Evolutionary conservation across 1,284 basidiomycete genomes (phyloP), one percentile per base, ranked within the genome.

Genomic region (Ustilago loliicola): DNA sequence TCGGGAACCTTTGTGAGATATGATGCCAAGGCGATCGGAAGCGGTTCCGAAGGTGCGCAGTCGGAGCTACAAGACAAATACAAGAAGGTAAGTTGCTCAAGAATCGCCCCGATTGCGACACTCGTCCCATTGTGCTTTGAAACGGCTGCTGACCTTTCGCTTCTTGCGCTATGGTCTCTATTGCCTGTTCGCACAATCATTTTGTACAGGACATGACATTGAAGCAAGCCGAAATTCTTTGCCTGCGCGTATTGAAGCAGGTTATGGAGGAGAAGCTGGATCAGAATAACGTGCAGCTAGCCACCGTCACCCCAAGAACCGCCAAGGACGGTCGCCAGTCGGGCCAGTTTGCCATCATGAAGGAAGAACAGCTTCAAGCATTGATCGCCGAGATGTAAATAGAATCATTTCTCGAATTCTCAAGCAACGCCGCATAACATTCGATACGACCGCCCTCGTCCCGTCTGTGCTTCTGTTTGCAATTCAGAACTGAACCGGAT

Each of bases 231-330:
- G 93, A 96, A 80, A 89, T 91, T 36, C 88, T 99, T 68, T 93
- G 94, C 13, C 88, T 99, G 72, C 92, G 92, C 75, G 94, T 98
- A 50, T 88, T 99, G 77, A 98, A 98, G 89, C 96, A 99, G 88
- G 97, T 99, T 55, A 99, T 99, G 97, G 97, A 99, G 88, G 97
- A 99, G 89, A 96, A 96, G 87, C 90, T 99, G 47, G 95, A 98
- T 87, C 94, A 97, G 85, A 94, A 97, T 88, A 99, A 99, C 83
- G 95, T 99, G 25, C 96, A 99, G 88, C 89, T 99, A 25, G 96
- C 96, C 52, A 91, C 90, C 15, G 85, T 86, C 50, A 82, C 80
- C 21, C 83, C 83, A 27, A 67, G 80, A 30, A 78, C 64, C 29
- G 66, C 82, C 32, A 79, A 82, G 60, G 81, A 83, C 47, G 84